phyloP scores from a whole-genome alignment of 495 filamentous ascomycete species.

The Podospora australis region DNA sequence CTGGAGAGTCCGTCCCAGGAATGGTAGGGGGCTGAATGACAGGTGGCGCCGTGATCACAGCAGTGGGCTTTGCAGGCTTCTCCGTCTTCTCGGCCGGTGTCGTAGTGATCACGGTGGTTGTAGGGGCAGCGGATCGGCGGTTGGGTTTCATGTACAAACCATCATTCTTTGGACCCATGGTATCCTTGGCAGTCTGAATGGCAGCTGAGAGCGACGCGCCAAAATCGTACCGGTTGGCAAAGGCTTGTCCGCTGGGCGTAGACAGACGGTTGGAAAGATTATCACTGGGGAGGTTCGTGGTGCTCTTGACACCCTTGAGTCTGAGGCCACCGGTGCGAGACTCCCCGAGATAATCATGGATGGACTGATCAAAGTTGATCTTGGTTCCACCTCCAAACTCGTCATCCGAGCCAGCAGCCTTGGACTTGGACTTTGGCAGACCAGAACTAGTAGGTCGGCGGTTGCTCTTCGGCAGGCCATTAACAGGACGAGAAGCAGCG shows the following conservation, averaged over 20 bases:
- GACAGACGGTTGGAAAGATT: conserved; percentile 42
- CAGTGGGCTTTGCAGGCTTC: conserved; percentile 7
- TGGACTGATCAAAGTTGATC: conserved; percentile 51
- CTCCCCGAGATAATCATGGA: conserved; percentile 50
- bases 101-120: neutral
- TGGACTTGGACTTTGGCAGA: conserved; percentile 51
- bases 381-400: conserved; percentile 60
- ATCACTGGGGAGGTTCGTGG: conserved; percentile 40
- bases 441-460: conserved; percentile 44
- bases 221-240: conserved; percentile 91
- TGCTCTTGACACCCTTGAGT: conserved; percentile 47
- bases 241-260: conserved; percentile 64
- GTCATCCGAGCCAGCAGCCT: conserved; percentile 58
- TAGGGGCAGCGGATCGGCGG: conserved; percentile 22
- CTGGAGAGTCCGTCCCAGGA: conserved; percentile 30
- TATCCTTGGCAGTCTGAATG: conserved; percentile 59
- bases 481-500: conserved; percentile 47
- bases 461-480: conserved; percentile 70
- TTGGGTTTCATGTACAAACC: conserved; percentile 45
- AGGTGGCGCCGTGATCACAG: conserved; percentile 8
- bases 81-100: conserved; percentile 3
- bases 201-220: conserved; percentile 78
- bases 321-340: conserved; percentile 36
- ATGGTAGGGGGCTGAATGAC: conserved; percentile 13
- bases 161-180: conserved; percentile 45